Conservation (phyloP, 441 rosid species). For the Corymbia calophylla region DNA sequence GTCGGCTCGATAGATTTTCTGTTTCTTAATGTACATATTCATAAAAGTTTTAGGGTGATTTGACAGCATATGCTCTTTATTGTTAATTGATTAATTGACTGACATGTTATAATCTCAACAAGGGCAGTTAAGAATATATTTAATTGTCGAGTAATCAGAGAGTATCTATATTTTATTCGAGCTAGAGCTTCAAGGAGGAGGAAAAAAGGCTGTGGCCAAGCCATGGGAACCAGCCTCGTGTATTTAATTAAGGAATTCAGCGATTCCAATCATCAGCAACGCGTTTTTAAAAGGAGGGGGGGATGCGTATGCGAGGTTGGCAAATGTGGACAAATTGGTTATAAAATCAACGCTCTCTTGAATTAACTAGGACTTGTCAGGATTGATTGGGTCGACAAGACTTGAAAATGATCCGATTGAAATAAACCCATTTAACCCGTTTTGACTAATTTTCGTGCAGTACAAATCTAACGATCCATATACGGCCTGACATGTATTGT, state of each 20-base stretch:
- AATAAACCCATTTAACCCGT: too few species aligned
- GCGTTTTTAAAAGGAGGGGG: not conserved
- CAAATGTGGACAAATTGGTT: not conserved
- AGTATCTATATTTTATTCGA: not conserved
- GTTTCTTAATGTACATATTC: not conserved
- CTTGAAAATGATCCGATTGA: too few species aligned
- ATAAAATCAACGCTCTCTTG: not conserved
- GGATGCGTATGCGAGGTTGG: not conserved
- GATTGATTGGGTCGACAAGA: too few species aligned
- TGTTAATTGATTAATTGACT: not conserved
- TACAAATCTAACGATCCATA: too few species aligned
- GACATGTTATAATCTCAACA: not conserved
- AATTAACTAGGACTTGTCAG: not conserved
- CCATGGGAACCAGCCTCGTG: not conserved
- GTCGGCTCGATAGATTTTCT: not conserved
- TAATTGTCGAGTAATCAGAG: not conserved
- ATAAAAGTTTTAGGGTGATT: not conserved
- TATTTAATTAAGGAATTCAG: not conserved
- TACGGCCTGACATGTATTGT: rapidly evolving
- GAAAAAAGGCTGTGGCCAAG: not conserved
- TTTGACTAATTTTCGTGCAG: too few species aligned
- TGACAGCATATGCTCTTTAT: not conserved
- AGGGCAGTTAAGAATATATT: not conserved
- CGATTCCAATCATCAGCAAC: not conserved
- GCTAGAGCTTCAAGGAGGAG: not conserved